Evolutionary conservation across 1,139 yeast genomes (phyloP), one percentile per base, ranked within the genome.

Genomic region (Magnusiomyces ingens): DNA sequence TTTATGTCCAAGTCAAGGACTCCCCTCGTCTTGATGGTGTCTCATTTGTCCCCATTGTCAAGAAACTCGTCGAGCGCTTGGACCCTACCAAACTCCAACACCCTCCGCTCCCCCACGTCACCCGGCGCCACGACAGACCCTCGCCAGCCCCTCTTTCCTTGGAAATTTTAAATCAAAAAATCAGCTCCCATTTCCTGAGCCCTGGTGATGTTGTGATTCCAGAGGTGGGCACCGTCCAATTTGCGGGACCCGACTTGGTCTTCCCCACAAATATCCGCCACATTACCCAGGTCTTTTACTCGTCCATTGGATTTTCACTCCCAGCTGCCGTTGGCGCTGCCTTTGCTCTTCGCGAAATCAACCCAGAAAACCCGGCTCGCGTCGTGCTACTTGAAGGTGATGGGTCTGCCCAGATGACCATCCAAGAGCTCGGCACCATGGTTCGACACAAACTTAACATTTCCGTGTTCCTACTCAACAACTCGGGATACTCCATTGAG

Each of bases 331-430:
- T 89, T 48, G 96, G 96, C 38, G 85, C 82, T 6, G 81, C 86
- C 13, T 68, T 85, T 53, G 95, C 93, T 1, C 73, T 78, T 62
- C 74, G 76, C 54, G 94, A 88, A 64, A 48, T 57, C 40, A 52
- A 61, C 48, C 51, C 55, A 18, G 38, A 52, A 17, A 47, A 59
- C 51, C 64, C 71, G 4, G 79, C 84, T 48, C 77, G 95, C 59
- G 76, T 87, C 21, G 70, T 87, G 17, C 71, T 89, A 10, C 73
- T 87, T 29, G 90, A 85, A 72, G 96, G 96, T 50, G 96, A 90
- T 65, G 96, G 96, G 1, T 83, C 94, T 8, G 89, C 96, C 1
- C 95, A 87, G 70, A 85, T 89, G 95, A 87, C 96, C 1, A 76
- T 84, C 48, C 75, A 71, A 61, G 96, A 89, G 67, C 70, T 88